Evolutionary conservation across 2,329 filamentous ascomycete species (phyloP), one percentile per base, ranked within the genome.

Genomic region (Drechslerella coelobrocha): DNA sequence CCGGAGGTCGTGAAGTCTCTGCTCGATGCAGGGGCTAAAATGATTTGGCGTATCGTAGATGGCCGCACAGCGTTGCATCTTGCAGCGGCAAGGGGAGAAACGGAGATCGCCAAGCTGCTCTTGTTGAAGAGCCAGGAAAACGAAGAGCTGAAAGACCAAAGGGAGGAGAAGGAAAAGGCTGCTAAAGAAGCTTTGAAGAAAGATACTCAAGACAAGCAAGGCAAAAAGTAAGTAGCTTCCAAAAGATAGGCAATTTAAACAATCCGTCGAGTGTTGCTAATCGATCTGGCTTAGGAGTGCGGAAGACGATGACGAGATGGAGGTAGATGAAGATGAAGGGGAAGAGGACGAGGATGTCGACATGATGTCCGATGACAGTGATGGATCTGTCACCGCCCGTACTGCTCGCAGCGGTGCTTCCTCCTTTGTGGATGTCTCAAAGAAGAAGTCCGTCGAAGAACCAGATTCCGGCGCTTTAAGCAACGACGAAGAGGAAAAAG

Each of bases 21-120:
- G 1, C 85, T 95, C 24, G 84, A 92, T 72, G 82, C 86, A 63
- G 89, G 88, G 1, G 88, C 90, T 31, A 85, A 90, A 14, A 80
- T 96, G 23, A 85, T 91, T 23, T 84, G 90, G 53, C 85, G 91
- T 53, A 78, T 95, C 39, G 89, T 89, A 0, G 91, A 94, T 77
- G 91, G 91, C 2, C 85, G 86, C 73, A 95, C 90, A 1, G 89
- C 91, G 7, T 82, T 96, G n/a, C 91, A 96, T 78, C 81, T 95
- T 27, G 91, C 91, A 17, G 89, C 90, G 17, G 84, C 86, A 47
- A 84, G 88, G 21, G 91, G 91, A 0, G 80, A 86, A 73, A 77
- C 80, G 1, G 85, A 88, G 17, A 92, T 94, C 72, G 83, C 94
- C 73, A 87, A 84, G 72, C 85, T 87, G 6, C 80, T 96, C 10